phyloP scores from a whole-genome alignment of 2,329 filamentous ascomycete species.

The Parastagonospora avenae region DNA sequence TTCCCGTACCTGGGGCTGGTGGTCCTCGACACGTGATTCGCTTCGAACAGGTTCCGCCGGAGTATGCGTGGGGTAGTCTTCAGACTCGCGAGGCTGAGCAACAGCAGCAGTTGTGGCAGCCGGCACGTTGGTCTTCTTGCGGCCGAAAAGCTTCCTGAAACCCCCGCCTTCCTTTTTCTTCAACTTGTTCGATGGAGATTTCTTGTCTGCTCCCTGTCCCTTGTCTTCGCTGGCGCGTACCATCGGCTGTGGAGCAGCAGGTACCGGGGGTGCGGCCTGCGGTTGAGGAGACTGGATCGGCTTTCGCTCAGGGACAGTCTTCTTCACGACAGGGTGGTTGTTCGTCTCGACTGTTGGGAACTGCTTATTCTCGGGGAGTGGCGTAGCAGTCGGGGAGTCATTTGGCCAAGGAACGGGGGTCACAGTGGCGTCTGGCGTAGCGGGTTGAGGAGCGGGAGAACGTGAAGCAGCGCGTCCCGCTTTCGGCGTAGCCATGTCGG shows the following conservation, averaged over 20 bases:
- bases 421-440: constrained; percentile 36
- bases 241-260: constrained; percentile 14
- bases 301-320: constrained; percentile 38
- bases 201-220: constrained; percentile 26
- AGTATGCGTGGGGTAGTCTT: constrained; percentile 19
- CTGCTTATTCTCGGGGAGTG: constrained; percentile 41
- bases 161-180: constrained; percentile 46
- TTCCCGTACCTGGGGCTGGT: constrained; percentile 27
- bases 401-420: constrained; percentile 38
- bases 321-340: constrained; percentile 51
- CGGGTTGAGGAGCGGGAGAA: constrained; percentile 33
- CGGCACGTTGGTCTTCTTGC: constrained; percentile 41
- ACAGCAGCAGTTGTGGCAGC: constrained; percentile 10
- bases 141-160: constrained; percentile 48
- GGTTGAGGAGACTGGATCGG: constrained; percentile 8
- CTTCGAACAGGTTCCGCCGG: constrained; percentile 31
- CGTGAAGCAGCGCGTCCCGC: constrained; percentile 28
- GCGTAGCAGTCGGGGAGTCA: constrained; percentile 28
- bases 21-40: constrained; percentile 29
- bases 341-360: constrained; percentile 20
- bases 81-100: constrained; percentile 17
- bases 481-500: constrained; percentile 26
- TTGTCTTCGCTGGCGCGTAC: constrained; percentile 28
- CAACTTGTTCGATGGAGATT: constrained; percentile 41
- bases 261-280: not conserved